A percentile compares a stretch with the other conserved stretches of the same genome.
phyloP scores from a whole-genome alignment of 352 stramenopile genomes.

The Globisporangium cederbergense region DNA sequence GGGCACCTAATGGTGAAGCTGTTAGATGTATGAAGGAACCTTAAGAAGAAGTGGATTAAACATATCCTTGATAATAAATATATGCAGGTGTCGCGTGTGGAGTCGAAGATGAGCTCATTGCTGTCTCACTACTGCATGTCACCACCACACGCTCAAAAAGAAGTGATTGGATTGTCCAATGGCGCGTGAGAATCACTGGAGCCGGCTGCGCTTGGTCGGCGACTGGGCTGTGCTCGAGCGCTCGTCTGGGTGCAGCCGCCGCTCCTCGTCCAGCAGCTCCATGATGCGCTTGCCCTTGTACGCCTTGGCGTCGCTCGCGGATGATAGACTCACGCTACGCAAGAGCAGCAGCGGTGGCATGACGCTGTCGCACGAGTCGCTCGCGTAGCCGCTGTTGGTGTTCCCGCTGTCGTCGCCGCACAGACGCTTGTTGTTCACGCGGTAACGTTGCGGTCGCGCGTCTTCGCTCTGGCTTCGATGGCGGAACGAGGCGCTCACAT shows the following conservation, averaged over 20 bases:
- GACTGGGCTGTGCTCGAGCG: slow-evolving; percentile 26
- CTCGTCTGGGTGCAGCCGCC: slow-evolving; percentile 55
- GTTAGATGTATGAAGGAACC: no score
- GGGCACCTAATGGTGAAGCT: no score
- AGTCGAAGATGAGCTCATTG: background rate
- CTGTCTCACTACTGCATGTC: background rate
- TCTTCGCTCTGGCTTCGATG: slow-evolving; percentile 43
- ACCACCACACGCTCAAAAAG: background rate
- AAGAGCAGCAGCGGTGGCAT: slow-evolving; percentile 25
- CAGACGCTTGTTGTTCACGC: slow-evolving; percentile 18
- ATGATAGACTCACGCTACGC: slow-evolving; percentile 35
- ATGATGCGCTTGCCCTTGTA: slow-evolving; percentile 76
- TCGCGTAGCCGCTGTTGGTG: slow-evolving; percentile 30
- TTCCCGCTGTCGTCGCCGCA: background rate
- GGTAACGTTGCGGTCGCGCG: slow-evolving; percentile 8
- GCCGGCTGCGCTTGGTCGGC: slow-evolving; percentile 53
- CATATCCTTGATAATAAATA: background rate
- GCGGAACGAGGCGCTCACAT: slow-evolving; percentile 15
- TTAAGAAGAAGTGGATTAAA: background rate
- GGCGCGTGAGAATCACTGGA: slow-evolving; percentile 15
- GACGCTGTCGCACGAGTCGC: slow-evolving; percentile 17
- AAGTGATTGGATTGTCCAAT: background rate
- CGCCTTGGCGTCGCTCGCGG: slow-evolving; percentile 26
- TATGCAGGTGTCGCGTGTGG: background rate
- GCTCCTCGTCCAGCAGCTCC: slow-evolving; percentile 75